A percentile compares a stretch with the other conserved stretches of the same genome.
These are phyloP conservation scores for Trametopsis cervina DNA, from an alignment of 768 basidiomycete species.

Conservation along the genomic window DNA sequence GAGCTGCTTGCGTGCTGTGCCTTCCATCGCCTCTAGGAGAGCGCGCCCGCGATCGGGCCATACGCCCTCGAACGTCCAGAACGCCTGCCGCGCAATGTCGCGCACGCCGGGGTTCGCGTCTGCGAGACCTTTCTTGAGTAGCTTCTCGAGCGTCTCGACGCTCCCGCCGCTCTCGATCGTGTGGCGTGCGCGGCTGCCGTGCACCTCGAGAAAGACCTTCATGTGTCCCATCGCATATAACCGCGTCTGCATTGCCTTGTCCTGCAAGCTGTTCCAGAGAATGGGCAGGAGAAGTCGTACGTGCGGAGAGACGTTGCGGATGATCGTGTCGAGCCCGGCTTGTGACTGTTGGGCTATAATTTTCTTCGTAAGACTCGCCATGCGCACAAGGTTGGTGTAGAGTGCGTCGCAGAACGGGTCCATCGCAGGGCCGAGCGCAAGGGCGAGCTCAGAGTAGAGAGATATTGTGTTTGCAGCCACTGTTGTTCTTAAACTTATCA, in stretches of 20 bases:
- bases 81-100: slow-evolving; percentile 63
- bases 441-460: slow-evolving; percentile 70
- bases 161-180: slow-evolving; percentile 65
- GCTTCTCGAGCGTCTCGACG: slow-evolving; percentile 66
- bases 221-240: slow-evolving; percentile 62
- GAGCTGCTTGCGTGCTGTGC: slow-evolving; percentile 66
- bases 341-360: slow-evolving; percentile 86
- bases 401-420: slow-evolving; percentile 79
- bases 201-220: slow-evolving; percentile 66
- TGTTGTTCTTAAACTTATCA: slow-evolving; percentile 86
- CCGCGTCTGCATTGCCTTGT: slow-evolving; percentile 77
- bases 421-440: slow-evolving; percentile 54
- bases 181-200: slow-evolving; percentile 56
- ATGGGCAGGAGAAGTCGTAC: slow-evolving; percentile 64
- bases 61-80: slow-evolving; percentile 72
- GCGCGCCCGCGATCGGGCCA: slow-evolving; percentile 67
- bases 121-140: slow-evolving; percentile 60
- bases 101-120: slow-evolving; percentile 80
- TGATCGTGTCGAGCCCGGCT: slow-evolving; percentile 55
- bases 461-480: slow-evolving; percentile 73
- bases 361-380: slow-evolving; percentile 92
- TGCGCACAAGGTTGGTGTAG: slow-evolving; percentile 69
- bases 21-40: slow-evolving; percentile 65
- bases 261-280: slow-evolving; percentile 61
- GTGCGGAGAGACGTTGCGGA: slow-evolving; percentile 62